phyloP scores from a whole-genome alignment of 2,329 filamentous ascomycete genomes.

The Fusarium goolgardi region DNA sequence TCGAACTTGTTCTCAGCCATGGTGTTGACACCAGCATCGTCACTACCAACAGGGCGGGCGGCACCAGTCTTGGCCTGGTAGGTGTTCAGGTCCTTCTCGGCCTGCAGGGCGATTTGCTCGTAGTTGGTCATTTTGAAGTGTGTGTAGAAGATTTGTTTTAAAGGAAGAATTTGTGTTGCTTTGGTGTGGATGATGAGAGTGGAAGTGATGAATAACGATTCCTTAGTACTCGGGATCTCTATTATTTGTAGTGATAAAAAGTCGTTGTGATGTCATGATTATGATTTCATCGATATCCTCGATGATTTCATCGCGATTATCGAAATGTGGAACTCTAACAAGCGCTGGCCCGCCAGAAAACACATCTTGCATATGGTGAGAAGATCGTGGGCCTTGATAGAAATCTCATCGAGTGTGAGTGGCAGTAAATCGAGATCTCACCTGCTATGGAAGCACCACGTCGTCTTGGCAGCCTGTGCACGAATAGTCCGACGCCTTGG shows the following conservation, averaged over 20 bases:
- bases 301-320: conserved; percentile 44
- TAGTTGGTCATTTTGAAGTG: conserved; percentile 50
- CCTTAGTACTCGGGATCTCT: background rate
- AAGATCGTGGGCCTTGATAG: conserved; percentile 6
- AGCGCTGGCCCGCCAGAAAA: conserved; percentile 4
- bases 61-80: conserved; percentile 61
- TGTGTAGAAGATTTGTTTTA: background rate
- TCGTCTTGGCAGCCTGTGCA: conserved; percentile 15
- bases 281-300: conserved; percentile 44
- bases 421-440: conserved; percentile 27
- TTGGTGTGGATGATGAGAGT: background rate
- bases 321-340: conserved; percentile 35
- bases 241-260: conserved; percentile 30
- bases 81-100: conserved; percentile 61
- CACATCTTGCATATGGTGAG: conserved; percentile 3
- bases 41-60: conserved; percentile 53
- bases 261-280: conserved; percentile 38
- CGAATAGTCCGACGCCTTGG: conserved; percentile 1
- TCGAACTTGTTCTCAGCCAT: conserved; percentile 58
- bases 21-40: conserved; percentile 58
- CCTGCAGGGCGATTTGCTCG: conserved; percentile 58
- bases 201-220: background rate
- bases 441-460: background rate
- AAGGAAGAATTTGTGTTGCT: background rate
- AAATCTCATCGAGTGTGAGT: background rate